Evolutionary conservation across 2,329 filamentous ascomycete species (phyloP).

Genomic region (Xylariaceae sp.): DNA sequence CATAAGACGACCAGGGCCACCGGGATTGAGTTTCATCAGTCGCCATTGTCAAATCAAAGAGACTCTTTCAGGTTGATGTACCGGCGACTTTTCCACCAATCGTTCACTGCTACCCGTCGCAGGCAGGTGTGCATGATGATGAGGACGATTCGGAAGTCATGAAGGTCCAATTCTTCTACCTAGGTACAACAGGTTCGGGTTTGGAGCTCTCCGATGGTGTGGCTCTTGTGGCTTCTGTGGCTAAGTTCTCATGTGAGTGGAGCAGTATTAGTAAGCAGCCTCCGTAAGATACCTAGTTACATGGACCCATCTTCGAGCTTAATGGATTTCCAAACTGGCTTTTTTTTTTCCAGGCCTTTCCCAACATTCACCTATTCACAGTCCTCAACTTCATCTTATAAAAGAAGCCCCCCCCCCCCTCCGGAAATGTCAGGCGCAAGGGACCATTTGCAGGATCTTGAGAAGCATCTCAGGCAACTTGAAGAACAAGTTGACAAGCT

Average conservation of each 20-base stretch:
- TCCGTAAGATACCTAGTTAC: not conserved
- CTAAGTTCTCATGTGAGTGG: too few species aligned
- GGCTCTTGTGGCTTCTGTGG: too few species aligned
- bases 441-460: constrained; percentile 60
- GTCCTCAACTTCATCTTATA: not conserved
- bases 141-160: not conserved
- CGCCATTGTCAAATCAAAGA: not conserved
- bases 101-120: not conserved
- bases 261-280: too few species aligned
- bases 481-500: constrained; percentile 72
- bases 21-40: not conserved
- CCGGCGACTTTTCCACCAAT: constrained; percentile 17
- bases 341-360: not conserved
- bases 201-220: too few species aligned
- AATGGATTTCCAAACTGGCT: not conserved
- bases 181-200: too few species aligned
- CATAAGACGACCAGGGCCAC: not conserved
- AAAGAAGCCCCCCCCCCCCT: not conserved
- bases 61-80: constrained; percentile 1
- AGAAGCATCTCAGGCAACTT: constrained; percentile 67
- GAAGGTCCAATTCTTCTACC: too few species aligned
- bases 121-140: not conserved
- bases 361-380: not conserved
- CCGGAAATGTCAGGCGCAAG: constrained; percentile 26
- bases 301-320: not conserved